Percentiles rank a stretch among this genome's conserved stretches.
These are phyloP conservation scores for Paramecium caudatum DNA, from an alignment of 73 alveolate genomes.

Conservation along the genomic window DNA sequence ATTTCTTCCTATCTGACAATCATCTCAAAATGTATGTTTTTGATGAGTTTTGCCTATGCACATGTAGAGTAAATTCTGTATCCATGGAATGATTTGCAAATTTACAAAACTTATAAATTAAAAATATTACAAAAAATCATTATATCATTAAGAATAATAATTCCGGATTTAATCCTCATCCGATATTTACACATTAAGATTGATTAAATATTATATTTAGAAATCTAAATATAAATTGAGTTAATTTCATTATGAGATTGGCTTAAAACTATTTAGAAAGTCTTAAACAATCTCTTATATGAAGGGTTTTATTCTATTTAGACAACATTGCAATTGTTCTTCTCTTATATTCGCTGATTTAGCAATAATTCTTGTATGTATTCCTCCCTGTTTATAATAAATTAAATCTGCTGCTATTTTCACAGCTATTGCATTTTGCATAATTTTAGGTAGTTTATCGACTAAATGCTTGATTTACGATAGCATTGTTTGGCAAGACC, in stretches of 20 bases:
- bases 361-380: background rate
- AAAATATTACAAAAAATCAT: background rate
- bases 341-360: conserved; percentile 8
- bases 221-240: background rate
- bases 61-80: background rate
- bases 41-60: background rate
- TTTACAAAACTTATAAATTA: background rate
- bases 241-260: background rate
- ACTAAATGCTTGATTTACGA: background rate
- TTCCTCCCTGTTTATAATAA: conserved; percentile 11
- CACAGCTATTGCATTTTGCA: conserved; percentile 20
- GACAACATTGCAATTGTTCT: background rate
- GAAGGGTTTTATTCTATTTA: conserved; percentile 24
- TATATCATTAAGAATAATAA: background rate
- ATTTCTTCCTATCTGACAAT: background rate
- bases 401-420: conserved; percentile 30
- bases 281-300: background rate
- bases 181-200: background rate
- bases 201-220: background rate
- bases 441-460: background rate
- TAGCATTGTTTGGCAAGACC: background rate
- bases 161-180: background rate
- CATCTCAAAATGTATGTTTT: background rate
- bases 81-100: background rate
- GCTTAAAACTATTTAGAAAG: background rate